Base-by-base conservation (phyloP, 208 protist genomes). In the Herpetomonas samuelpessoai region DNA sequence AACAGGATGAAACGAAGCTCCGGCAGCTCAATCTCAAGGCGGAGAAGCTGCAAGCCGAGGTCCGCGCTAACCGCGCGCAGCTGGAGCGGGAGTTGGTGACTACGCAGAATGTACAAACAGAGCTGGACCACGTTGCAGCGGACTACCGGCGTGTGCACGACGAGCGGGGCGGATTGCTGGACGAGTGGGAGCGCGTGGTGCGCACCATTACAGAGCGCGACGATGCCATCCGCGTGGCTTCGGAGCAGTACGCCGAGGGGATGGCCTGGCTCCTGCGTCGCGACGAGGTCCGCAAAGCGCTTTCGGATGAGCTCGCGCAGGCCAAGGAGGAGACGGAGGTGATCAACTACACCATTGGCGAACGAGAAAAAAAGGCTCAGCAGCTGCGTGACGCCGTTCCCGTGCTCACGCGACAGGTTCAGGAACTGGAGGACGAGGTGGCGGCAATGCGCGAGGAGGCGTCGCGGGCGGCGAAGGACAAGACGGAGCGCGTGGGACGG, bases 111-210 rank as follows among this genome's bases (percentile, higher is more conserved):
- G 79, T 79, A 24, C 91, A 97, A 70, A 79, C 85, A 45, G 95
- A 97, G 71, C 79, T 98, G 1, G 93, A 97, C 77, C 95, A 92
- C 62, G 87, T 81, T 27, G 96, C 92, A 3, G 77, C 68, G 53
- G 92, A 97, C 62, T 98, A 97, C 89, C 67, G 79, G 18, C 74
- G 76, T 27, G 65, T 97, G 31, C 92, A 98, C 74, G 58, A 76
- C 25, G 91, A 97, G 51, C 83, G 95, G 55, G 71, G 96, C 54
- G 54, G 76, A 9, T 71, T 98, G 26, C 74, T 98, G 19, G 55
- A 73, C n/a, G 88, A 97, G 71, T 97, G 91, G 89, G 93, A 97
- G 74, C 53, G 71, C 29, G 84, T 95, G 28, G 80, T 98, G 28
- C 57, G 78, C 45, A 76, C 75, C 9, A 97, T 98, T 65, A 67